Percentiles rank a stretch among this genome's conserved stretches.
Conservation (phyloP, 1,139 yeast genomes). For the Geotrichum aggregatum region DNA sequence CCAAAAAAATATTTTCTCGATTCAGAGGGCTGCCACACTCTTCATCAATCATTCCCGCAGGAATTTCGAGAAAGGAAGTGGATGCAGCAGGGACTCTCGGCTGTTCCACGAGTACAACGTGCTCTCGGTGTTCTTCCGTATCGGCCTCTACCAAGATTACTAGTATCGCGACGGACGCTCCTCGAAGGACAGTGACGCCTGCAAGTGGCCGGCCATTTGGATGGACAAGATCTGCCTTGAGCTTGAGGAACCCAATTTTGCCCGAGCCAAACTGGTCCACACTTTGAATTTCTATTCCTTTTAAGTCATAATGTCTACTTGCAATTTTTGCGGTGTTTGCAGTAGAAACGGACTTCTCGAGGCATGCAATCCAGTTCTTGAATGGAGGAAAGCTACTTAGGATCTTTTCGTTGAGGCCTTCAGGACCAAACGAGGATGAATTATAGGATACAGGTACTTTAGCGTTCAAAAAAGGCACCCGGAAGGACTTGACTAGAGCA, state of each 20-base stretch:
- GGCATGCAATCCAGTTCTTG: conserved; percentile 23
- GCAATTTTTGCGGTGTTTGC: neutral
- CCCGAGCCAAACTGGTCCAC: conserved; percentile 26
- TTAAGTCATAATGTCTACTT: conserved; percentile 13
- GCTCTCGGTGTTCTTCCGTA: conserved; percentile 7
- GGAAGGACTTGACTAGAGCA: neutral
- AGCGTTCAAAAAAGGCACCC: neutral
- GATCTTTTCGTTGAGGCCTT: neutral
- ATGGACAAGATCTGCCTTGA: conserved; percentile 26
- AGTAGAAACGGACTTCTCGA: conserved; percentile 12
- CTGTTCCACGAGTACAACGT: conserved; percentile 27
- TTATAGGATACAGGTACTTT: neutral
- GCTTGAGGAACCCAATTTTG: conserved; percentile 29
- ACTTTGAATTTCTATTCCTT: conserved; percentile 27
- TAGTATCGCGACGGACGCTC: conserved; percentile 30
- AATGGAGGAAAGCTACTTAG: conserved; percentile 23
- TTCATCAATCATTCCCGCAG: conserved; percentile 33
- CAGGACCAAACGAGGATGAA: neutral
- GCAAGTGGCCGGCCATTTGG: conserved; percentile 28
- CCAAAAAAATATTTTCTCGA: neutral
- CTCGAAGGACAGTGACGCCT: conserved; percentile 30
- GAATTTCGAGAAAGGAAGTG: conserved; percentile 26
- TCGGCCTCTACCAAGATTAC: conserved; percentile 23
- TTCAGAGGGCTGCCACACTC: neutral
- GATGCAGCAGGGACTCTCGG: conserved; percentile 30